Conservation (phyloP, 2,329 filamentous ascomycete genomes). For the Hortaea werneckii region DNA sequence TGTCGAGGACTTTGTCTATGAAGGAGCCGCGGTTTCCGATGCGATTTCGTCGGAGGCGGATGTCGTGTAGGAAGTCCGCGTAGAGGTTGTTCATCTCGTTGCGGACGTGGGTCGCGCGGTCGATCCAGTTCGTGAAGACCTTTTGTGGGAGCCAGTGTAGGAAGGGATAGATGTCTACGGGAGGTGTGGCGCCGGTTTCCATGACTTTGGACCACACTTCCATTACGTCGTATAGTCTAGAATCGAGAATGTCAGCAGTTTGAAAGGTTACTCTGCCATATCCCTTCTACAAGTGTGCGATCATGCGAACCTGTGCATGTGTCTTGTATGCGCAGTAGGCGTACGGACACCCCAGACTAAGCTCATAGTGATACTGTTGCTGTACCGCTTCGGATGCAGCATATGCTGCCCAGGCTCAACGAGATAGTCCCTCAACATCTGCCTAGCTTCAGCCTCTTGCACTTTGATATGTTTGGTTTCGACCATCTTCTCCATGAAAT, state of each 20-base stretch:
- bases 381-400: slow-evolving; percentile 39
- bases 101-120: slow-evolving; percentile 27
- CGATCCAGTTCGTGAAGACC: slow-evolving; percentile 32
- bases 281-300: no score
- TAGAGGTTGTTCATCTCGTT: slow-evolving; percentile 35
- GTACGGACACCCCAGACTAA: slow-evolving; percentile 24
- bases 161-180: slow-evolving; percentile 39
- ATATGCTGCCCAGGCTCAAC: slow-evolving; percentile 34
- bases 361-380: slow-evolving; percentile 40
- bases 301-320: slow-evolving; percentile 10
- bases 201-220: slow-evolving; percentile 35
- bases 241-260: neutral
- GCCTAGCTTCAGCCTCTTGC: slow-evolving; percentile 39
- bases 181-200: slow-evolving; percentile 40
- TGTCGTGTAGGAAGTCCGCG: slow-evolving; percentile 25
- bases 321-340: slow-evolving; percentile 11
- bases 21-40: slow-evolving; percentile 23
- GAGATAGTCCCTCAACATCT: slow-evolving; percentile 39
- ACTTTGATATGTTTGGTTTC: slow-evolving; percentile 35
- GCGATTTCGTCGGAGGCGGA: slow-evolving; percentile 21
- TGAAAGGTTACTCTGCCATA: no score
- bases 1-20: slow-evolving; percentile 34
- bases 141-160: slow-evolving; percentile 35
- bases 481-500: slow-evolving; percentile 32
- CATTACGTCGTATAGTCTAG: slow-evolving; percentile 31